Conservation (phyloP, 257 asterid genomes). For the Solanum chmielewskii region DNA sequence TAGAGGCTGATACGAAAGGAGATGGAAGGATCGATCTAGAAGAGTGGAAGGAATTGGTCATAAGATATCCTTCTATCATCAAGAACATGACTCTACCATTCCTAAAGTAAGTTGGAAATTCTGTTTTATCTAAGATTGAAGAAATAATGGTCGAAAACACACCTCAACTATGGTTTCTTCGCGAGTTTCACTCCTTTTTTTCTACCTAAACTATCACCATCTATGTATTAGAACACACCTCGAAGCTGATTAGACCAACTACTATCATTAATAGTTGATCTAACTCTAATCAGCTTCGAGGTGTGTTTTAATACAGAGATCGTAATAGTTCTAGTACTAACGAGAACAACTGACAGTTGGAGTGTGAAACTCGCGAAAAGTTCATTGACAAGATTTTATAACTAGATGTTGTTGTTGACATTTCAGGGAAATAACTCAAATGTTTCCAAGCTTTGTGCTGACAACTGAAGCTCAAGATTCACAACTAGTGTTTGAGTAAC, state of each 20-base stretch:
- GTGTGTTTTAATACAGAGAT: background rate
- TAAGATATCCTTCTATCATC: conserved; percentile 46
- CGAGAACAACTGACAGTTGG: too few relatives aligned
- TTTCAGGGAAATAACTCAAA: conserved; percentile 63
- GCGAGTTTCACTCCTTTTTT: background rate
- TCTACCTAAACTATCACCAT: background rate
- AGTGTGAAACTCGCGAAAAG: background rate
- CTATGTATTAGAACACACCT: background rate
- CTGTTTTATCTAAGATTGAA: background rate
- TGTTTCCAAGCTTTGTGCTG: conserved; percentile 75
- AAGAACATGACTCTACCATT: conserved; percentile 68
- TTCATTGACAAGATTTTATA: background rate
- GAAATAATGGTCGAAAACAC: background rate
- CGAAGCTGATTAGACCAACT: background rate
- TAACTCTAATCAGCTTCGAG: background rate
- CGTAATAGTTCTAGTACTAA: background rate
- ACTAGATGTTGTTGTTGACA: background rate
- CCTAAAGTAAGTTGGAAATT: conserved; percentile 20
- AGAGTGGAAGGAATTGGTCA: conserved; percentile 60
- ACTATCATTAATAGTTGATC: too few relatives aligned
- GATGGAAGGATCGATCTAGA: conserved; percentile 51
- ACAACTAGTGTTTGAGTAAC: conserved; percentile 35
- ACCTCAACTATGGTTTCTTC: background rate
- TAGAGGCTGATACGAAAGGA: conserved; percentile 45
- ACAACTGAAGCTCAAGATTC: conserved; percentile 57